Evolutionary conservation across 768 basidiomycete species (phyloP), one percentile per base, ranked within the genome.

Genomic region (Exsudoporus frostii): DNA sequence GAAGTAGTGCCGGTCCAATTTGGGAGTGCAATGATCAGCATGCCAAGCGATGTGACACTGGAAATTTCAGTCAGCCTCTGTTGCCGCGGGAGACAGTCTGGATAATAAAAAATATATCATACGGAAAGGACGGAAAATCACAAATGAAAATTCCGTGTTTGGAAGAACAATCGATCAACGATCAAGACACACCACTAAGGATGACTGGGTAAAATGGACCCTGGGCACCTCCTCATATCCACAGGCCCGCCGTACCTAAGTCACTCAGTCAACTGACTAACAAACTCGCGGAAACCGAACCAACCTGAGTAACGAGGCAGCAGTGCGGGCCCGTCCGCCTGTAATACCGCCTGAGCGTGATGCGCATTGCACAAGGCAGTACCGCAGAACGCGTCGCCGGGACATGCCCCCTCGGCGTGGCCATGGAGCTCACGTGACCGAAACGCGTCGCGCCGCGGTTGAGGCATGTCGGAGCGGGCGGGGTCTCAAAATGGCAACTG

Each of bases 391-490:
- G 29, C n/a, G n/a, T n/a, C n/a, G n/a, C 29, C 25, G 25, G 25
- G 29, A 29, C 29, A 30, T 27, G 54, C 54, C 19, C 39, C 10
- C 20, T 7, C 39, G 40, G 25, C 55, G 44, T 48, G 20, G 51
- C 1, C 19, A 5, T 37, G 4, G 24, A 32, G 9, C 3, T 8
- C 67, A 69, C 67, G 67, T 70, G 67, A 59, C 13, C 19, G 5
- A 5, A 42, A 62, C 70, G 66, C 68, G 68, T 68, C 58, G 59
- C 60, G 58, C 15, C 56, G 59, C 55, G 58, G 30, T 56, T 46
- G 46, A 49, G 65, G 58, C 58, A 53, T 44, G 60, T 70, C 68
- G 70, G 68, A 70, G 60, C 54, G 55, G 61, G 61, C 68, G 68
- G 68, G 66, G 68, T 64, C 64, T 60, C 9, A 54, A 71, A 69